Evolutionary conservation across 441 rosid genomes (phyloP).

Genomic region (Geranium incanum): DNA sequence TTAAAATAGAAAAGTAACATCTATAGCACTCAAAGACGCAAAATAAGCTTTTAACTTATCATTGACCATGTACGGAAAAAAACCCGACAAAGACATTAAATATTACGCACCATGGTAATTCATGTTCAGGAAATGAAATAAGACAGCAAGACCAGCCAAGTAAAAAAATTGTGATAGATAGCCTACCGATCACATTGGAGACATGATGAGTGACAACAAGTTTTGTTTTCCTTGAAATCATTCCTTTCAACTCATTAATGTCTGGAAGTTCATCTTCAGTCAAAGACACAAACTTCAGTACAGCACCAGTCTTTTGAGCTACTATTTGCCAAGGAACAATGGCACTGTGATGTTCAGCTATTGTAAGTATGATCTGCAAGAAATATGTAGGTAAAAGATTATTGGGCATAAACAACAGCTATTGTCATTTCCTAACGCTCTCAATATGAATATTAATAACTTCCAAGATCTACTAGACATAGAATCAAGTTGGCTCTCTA

Average conservation of each 20-base stretch:
- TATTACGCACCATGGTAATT: not conserved
- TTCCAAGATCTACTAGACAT: not conserved
- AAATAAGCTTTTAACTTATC: not conserved
- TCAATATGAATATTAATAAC: not conserved
- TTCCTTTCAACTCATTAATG: slow-evolving; percentile 39
- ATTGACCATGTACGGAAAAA: not conserved
- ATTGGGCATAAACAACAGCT: not conserved
- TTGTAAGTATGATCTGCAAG: slow-evolving; percentile 58
- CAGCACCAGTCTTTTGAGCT: slow-evolving; percentile 69
- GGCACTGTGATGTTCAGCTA: slow-evolving; percentile 88
- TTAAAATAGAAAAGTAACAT: not conserved
- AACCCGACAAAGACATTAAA: not conserved
- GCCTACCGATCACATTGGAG: slow-evolving; percentile 73
- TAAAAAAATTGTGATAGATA: not conserved
- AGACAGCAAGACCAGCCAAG: not conserved
- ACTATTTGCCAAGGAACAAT: slow-evolving; percentile 93
- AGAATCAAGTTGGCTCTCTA: not conserved
- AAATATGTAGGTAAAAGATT: not conserved
- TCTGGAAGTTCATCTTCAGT: slow-evolving; percentile 65
- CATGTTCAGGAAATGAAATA: not conserved
- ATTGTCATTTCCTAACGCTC: not conserved
- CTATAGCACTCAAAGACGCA: not conserved
- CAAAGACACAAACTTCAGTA: slow-evolving; percentile 53
- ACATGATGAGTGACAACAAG: slow-evolving; percentile 79
- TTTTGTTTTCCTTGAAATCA: slow-evolving; percentile 57